These are phyloP conservation scores for Hylodesmum podocarpum DNA, from an alignment of 306 rosid species.

Conservation along the genomic window DNA sequence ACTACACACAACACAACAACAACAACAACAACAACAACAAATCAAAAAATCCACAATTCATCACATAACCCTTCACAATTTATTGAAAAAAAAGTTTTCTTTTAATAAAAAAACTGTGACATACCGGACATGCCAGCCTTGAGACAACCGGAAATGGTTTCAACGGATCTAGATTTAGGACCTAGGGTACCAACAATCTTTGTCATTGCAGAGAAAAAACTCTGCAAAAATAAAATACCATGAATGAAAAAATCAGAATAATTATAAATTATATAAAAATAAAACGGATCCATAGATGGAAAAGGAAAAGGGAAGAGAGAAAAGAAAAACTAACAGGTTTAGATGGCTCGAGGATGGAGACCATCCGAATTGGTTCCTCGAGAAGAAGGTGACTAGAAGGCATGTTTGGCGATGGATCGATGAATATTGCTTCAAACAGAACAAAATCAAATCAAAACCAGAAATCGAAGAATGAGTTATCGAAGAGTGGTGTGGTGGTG, in stretches of 20 bases:
- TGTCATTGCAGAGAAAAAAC: constrained; percentile 87
- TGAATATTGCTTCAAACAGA: not conserved
- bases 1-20: constrained; percentile 52
- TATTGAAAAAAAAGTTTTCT: not conserved
- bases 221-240: constrained; percentile 43
- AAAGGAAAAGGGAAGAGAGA: not conserved
- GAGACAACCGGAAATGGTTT: constrained; percentile 76
- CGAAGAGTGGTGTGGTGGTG: constrained; percentile 21
- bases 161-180: constrained; percentile 82
- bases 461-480: not conserved
- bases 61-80: not conserved
- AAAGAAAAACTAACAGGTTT: constrained; percentile 53
- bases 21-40: constrained; percentile 7
- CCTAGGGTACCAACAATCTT: constrained; percentile 98
- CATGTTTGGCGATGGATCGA: constrained; percentile 56
- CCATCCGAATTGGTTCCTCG: constrained; percentile 96
- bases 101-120: not conserved
- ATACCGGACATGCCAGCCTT: constrained; percentile 98
- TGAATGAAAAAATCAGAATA: not conserved
- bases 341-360: constrained; percentile 91
- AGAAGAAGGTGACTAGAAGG: constrained; percentile 90
- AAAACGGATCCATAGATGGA: constrained; percentile 32
- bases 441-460: not conserved
- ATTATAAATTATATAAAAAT: not conserved
- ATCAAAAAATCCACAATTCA: constrained; percentile 21